Evolutionary conservation across 306 rosid genomes (phyloP), one percentile per base, ranked within the genome.

Genomic region (Erythrophleum fordii): DNA sequence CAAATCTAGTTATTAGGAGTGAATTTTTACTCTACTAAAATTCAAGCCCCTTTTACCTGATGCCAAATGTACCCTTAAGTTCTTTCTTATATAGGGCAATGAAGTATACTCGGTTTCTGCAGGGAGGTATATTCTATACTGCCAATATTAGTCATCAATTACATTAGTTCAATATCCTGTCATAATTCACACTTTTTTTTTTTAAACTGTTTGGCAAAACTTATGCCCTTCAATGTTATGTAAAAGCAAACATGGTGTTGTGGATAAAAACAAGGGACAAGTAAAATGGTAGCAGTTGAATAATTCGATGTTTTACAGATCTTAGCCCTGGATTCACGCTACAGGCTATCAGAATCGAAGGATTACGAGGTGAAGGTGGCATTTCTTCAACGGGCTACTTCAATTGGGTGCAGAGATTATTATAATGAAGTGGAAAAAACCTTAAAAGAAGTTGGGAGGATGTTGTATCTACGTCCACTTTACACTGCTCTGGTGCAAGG

Each of bases 401-500:
- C 87, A 23, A 82, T 86, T 49, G 92, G 89, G 74, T 92, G 93
- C 86, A 89, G 84, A 76, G 92, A 83, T 45, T 84, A 90, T 82
- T 83, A 88, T 9, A 58, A 67, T 9, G 93, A 88, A 87, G 97
- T 92, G 79, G 98, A 94, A 79, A 92, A 86, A 69, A 94, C 90
- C 3, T 83, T 94, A 52, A 92, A 92, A 83, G 93, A 66, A 86
- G 98, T 94, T 26, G 98, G 98, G 81, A 89, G 97, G 85, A 92
- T 86, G 97, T 87, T 75, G 87, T 92, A 87, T 78, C 98, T 92
- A 29, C 97, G 97, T 20, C 92, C 89, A 20, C 97, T 92, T 14
- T 94, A 94, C 83, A 85, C 89, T 7, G 91, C 97, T 64, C 98
- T 94, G 25, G 96, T 90, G 94, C 91, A 66, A 97, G 92, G n/a